phyloP scores from a whole-genome alignment of 495 filamentous ascomycete species.

The Jackrogersella multiformis region DNA sequence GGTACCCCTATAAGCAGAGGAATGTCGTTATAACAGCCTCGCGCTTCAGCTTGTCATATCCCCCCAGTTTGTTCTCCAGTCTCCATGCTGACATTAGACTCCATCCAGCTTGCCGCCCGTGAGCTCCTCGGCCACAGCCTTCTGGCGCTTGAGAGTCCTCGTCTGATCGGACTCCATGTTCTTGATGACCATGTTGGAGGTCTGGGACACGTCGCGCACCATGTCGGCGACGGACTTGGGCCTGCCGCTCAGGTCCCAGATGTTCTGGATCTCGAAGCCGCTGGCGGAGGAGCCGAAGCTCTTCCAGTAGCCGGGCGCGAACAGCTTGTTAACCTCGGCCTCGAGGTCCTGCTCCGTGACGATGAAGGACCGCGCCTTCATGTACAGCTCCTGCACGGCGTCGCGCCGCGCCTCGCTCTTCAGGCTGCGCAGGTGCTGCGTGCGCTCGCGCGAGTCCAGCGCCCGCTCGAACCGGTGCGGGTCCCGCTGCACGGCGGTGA shows the following conservation, averaged over 20 bases:
- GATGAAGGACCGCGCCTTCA: slow-evolving; percentile 57
- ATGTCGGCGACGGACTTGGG: slow-evolving; percentile 48
- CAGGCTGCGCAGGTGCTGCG: slow-evolving; percentile 32
- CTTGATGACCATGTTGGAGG: slow-evolving; percentile 26
- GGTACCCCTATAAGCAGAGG: no score
- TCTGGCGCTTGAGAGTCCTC: slow-evolving; percentile 51
- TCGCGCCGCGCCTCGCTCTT: slow-evolving; percentile 55
- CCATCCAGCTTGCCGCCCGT: slow-evolving; percentile 58
- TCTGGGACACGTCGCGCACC: slow-evolving; percentile 38
- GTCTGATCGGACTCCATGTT: slow-evolving; percentile 28
- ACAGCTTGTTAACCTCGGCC: slow-evolving; percentile 47
- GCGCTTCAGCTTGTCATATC: not conserved
- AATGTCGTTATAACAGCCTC: slow-evolving; percentile 2
- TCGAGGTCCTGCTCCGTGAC: slow-evolving; percentile 56
- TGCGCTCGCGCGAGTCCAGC: slow-evolving; percentile 36
- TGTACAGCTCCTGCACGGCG: slow-evolving; percentile 58
- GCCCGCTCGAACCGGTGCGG: slow-evolving; percentile 50
- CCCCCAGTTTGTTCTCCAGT: not conserved
- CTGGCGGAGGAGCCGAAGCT: slow-evolving; percentile 10
- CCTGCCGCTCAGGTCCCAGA: slow-evolving; percentile 49
- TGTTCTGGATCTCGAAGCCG: slow-evolving; percentile 45
- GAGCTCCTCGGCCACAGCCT: slow-evolving; percentile 58
- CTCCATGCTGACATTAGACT: not conserved
- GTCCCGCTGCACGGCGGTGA: slow-evolving; percentile 45
- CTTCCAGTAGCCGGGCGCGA: slow-evolving; percentile 45